Evolutionary conservation across 2,329 filamentous ascomycete species (phyloP), one percentile per base, ranked within the genome.

Genomic region (Apiospora kogelbergensis): DNA sequence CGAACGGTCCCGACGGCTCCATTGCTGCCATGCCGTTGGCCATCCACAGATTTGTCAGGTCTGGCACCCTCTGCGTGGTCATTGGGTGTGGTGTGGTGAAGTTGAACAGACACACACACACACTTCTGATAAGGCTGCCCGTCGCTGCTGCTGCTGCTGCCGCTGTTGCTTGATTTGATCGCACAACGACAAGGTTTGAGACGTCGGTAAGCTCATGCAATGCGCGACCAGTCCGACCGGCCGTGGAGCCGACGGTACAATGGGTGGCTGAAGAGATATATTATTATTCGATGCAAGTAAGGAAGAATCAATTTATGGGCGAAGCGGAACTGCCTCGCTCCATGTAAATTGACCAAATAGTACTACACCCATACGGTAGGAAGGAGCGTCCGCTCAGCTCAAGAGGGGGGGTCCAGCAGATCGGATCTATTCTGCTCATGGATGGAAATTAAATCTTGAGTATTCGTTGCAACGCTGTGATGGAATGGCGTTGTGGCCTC

Each of bases 381-480:
- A 17, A 60, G 33, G 17, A 60, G 26, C 37, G 63, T 30, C 64
- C 63, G 67, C 63, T 45, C 44, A 65, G 53, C 53, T 60, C 53
- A 40, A 26, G 67, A 24, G 40, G 40, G 67, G 37, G 40, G 68
- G 57, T 69, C 68, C 68, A 69, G 66, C 40, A 42, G 66, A 22
- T 46, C 66, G 68, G 68, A 42, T 65, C 41, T 40, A 63, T 37
- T 37, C 37, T 17, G 22, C 15, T 15, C 26, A 30, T 15, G 20
- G 42, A 65, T 44, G 44, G 45, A 67, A 53, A 53, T 42, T 64
- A 69, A 70, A 74, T 71, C 70, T 73, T 60, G 68, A 68, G 69
- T 63, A 68, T 71, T 72, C 70, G 68, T 72, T 75, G 74, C 70
- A 72, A 75, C 73, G 70, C 71, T 74, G 70, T 70, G 71, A 68